Base-by-base conservation (phyloP, 2,329 filamentous ascomycete species). In the Blastomyces gilchristii region DNA sequence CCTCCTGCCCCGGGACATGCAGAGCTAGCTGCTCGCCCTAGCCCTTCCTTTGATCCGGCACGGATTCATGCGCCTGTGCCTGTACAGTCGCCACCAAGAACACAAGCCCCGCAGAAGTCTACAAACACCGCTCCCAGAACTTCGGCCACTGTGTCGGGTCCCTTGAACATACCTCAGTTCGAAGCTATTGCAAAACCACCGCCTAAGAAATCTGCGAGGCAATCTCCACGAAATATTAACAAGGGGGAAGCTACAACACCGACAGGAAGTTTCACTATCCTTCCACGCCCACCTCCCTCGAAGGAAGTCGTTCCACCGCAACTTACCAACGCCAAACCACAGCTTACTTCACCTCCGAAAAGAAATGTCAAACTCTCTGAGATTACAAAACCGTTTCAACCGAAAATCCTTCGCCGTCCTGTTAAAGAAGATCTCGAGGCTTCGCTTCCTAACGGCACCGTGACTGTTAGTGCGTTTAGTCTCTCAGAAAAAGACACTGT, bases 371-470 rank as follows among this genome's bases (percentile, higher is more conserved):
- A 71, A 61, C 66, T 72, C n/a, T 69, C 71, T 14, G 71, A 75
- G 58, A 68, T 72, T 12, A 65, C 73, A 14, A 82, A 79, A 66
- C 73, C 77, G 14, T 83, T 83, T 66, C 80, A 82, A 63, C 81
- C 81, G 9, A 80, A 82, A 62, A 83, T 83, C 34, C 69, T 83
- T 22, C 81, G 80, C 65, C 79, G 81, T 3, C 79, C 80, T 34
- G 76, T 79, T 59, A 78, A 72, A 63, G 65, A 66, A 6, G 72
- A 71, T 39, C 66, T 72, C 31, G 71, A 75, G 31, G 68, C 65
- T 25, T 64, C 71, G 63, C 65, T 74, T 61, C 68, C 73, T 39
- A 63, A 66, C 39, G 69, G 68, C 65, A 68, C 71, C 49, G 68
- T 71, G 50, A 64, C 69, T 56, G 63, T 67, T 34, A 67, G 68